A percentile compares a stretch with the other conserved stretches of the same genome.
Evolutionary conservation across 2,329 filamentous ascomycete genomes (phyloP).

Genomic region (Alternaria sp.): DNA sequence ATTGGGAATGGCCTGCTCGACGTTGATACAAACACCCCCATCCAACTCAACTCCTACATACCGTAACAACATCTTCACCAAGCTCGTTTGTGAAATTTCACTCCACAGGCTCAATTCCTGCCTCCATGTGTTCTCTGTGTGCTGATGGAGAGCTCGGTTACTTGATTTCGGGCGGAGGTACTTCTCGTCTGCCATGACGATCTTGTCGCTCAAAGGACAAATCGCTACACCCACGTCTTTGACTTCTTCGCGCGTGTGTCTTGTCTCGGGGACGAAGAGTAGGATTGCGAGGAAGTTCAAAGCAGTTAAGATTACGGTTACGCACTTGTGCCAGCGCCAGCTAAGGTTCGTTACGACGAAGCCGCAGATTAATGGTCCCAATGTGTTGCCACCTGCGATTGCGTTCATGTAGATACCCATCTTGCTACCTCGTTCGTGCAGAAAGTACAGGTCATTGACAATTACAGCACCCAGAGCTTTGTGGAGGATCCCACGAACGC

Average conservation of each 20-base stretch:
- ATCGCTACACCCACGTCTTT: slow-evolving; percentile 3
- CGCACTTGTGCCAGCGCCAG: slow-evolving; percentile 54
- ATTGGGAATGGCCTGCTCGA: slow-evolving; percentile 48
- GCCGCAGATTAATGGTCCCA: slow-evolving; percentile 53
- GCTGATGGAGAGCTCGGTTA: slow-evolving; percentile 12
- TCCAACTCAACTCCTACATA: neutral
- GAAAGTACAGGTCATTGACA: slow-evolving; percentile 42
- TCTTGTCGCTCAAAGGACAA: slow-evolving; percentile 26
- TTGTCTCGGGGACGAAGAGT: slow-evolving; percentile 51
- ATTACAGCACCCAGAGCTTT: slow-evolving; percentile 55
- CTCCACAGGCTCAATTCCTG: slow-evolving; percentile 50
- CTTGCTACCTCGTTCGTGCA: slow-evolving; percentile 49
- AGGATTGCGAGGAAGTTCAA: slow-evolving; percentile 51
- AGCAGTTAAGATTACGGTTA: slow-evolving; percentile 34
- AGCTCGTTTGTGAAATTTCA: slow-evolving; percentile 40
- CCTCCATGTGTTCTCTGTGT: slow-evolving; percentile 46
- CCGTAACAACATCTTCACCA: slow-evolving; percentile 48
- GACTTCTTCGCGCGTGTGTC: slow-evolving; percentile 41
- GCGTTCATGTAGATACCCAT: slow-evolving; percentile 52
- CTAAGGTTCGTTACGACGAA: slow-evolving; percentile 49
- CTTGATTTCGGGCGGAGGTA: slow-evolving; percentile 7
- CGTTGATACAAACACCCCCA: neutral
- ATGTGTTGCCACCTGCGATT: slow-evolving; percentile 51
- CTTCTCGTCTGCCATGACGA: slow-evolving; percentile 15
- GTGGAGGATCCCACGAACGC: slow-evolving; percentile 58